Base-by-base conservation (phyloP, 2,329 filamentous ascomycete genomes). In the Epichloe hybrida region DNA sequence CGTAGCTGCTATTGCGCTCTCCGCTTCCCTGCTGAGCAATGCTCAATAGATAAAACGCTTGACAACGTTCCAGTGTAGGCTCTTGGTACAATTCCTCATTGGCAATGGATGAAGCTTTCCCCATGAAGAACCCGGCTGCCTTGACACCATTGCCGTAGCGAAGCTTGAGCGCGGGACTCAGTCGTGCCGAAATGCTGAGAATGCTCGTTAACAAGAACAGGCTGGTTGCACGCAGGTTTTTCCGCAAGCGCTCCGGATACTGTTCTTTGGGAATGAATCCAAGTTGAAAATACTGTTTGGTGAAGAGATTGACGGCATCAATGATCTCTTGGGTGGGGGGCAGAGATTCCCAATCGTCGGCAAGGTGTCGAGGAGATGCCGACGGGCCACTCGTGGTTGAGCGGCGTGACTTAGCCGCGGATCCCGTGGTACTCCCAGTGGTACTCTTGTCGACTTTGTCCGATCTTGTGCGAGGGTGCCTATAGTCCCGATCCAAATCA, bases 1-100 rank as follows among this genome's bases (percentile, higher is more conserved):
- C 76, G 56, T 75, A 76, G 61, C 77, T 80, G 49, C 66, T 68
- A 48, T 76, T 75, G 40, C 69, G 72, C 54, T 74, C 64, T 0
- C 74, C 77, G 49, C 72, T 77, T 13, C 76, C 76, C 58, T 80
- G 77, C 55, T 81, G 76, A 4, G 77, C 76, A 50, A 81, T 73
- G 56, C 75, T 78, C 15, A 81, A 64, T 3, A 81, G 62, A 55
- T 79, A 80, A 53, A 80, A 80, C 1, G 72, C 76, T 60, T 81
- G 77, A 48, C 75, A 79, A 40, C 72, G 67, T 57, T 80, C 75
- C 17, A 81, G 59, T 0, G 71, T 76, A 0, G 76, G 72, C 49
- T 72, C 70, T 39, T 70, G 64, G 56, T 79, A 79, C 20, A 80
- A 62, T 56, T 79, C 75, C 23, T 63, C 62, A 35, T 72, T 59